Evolutionary conservation across 139 green algal genomes (phyloP), one percentile per base, ranked within the genome.

Genomic region (Haematococcus sp.): DNA sequence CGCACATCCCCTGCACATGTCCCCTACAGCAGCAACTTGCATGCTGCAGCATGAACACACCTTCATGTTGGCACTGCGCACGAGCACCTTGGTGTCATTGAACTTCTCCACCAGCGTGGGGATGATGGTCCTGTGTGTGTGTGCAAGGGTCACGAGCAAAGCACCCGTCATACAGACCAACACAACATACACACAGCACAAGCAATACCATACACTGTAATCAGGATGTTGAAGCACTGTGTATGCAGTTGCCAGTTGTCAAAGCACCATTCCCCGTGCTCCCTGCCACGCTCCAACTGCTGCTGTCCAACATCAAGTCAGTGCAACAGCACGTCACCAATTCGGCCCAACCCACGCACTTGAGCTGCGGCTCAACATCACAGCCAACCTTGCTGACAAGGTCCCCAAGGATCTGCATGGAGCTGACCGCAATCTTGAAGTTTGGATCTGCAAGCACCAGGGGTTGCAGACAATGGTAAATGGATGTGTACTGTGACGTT

Each of bases 391-490:
- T 90, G 5, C 3, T 33, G 1, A 90, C 78, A 15, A 94, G 54
- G 22, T 90, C 81, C 28, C 79, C 80, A 22, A 94, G 72, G 4
- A 93, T 92, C 4, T 87, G 74, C 76, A 94, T 88, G 46, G 52
- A 60, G 52, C 52, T 60, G 52, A 90, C 69, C 11, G 84, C 84
- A 17, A 96, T 91, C 61, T 93, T 93, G 78, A 96, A 96, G 84
- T 96, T 96, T 65, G 88, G 83, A 71, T 96, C 91, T 0, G 71
- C 74, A 9, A 91, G 52, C 28, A 96, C 83, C 19, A 70, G 75
- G 32, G 7, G 40, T 7, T 49, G 40, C 40, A 49, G 40, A n/a
- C n/a, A n/a, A n/a, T n/a, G n/a, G n/a, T n/a, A n/a, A n/a, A n/a
- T n/a, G n/a, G n/a, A n/a, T n/a, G n/a, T n/a, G n/a, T n/a, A n/a